Base-by-base conservation (phyloP, 164 flowering plant genomes). In the Echeveria elegans region DNA sequence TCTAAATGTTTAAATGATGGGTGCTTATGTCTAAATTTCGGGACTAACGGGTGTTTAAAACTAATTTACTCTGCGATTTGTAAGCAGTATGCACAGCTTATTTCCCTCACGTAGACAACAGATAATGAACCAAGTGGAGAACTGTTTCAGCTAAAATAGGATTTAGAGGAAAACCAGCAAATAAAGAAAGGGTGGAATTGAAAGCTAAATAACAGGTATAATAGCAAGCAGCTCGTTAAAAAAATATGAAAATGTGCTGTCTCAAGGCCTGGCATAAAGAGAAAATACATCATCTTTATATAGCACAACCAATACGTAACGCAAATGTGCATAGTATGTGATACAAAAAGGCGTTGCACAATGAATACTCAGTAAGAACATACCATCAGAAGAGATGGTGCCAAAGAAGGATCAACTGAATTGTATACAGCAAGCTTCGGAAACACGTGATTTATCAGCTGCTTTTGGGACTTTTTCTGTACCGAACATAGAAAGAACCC, bases 341-440 rank as follows among this genome's bases (percentile, higher is more conserved):
- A 52, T 21, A 24, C n/a, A 21, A 9, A 52, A 52, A 52, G 23
- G 45, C 14, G 7, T 40, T 12, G 24, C 38, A 24, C 31, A 12
- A 56, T 66, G 16, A 38, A 66, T n/a, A 47, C 16, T 40, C 34
- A 34, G 19, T 41, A 50, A 62, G 56, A 48, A 12, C 68, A 63
- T 87, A 90, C 98, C 99, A 94, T 94, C 63, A 94, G 88, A 75
- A 94, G 96, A 59, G 99, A 94, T 29, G 99, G 99, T 0, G 99
- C 99, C 77, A 94, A 69, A 1, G 99, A 94, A 70, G 99, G 99
- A 66, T 94, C 99, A 40, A 94, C 99, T 23, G 99, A 94, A 71
- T 94, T 94, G 82, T 94, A 94, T 2, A 94, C 99, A 8, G 99
- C 99, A 66, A 94, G 96, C 71, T 94, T 94, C 32, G 99, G 99